phyloP scores from a whole-genome alignment of 75 land plant species.

The Cupressus sempervirens region DNA sequence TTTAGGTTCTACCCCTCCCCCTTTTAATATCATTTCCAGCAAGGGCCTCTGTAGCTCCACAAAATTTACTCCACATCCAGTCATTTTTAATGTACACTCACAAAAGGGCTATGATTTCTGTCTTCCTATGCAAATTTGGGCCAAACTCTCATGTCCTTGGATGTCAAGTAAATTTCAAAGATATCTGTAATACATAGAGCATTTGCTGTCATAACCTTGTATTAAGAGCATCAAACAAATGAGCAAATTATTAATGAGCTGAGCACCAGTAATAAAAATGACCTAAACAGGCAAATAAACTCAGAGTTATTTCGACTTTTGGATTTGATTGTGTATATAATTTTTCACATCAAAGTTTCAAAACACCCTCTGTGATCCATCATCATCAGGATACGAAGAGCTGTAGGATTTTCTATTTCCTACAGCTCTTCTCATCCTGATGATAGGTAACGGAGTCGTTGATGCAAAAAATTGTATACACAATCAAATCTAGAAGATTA shows the following conservation, averaged over 20 bases:
- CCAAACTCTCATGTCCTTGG: background rate
- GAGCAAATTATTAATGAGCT: background rate
- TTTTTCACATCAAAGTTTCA: no score
- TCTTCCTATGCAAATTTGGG: background rate
- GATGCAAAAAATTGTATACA: no score
- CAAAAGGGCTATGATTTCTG: background rate
- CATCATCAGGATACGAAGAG: no score
- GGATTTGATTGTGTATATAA: no score
- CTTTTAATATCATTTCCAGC: conserved; percentile 37
- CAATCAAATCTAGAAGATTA: no score
- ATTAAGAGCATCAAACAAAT: background rate
- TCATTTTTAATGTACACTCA: background rate
- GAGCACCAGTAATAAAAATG: no score
- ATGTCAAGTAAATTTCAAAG: background rate
- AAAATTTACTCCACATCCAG: conserved; percentile 24
- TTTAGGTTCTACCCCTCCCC: conserved; percentile 37
- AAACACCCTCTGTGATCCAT: no score
- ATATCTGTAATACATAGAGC: background rate
- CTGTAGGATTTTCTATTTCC: no score
- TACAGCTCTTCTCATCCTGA: no score
- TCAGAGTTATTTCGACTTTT: no score
- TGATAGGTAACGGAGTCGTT: no score
- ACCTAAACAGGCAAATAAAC: background rate
- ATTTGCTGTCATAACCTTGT: background rate
- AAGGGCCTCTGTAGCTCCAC: conserved; percentile 51